Evolutionary conservation across 352 stramenopile genomes (phyloP).

Genomic region (Phytophthora multivora): DNA sequence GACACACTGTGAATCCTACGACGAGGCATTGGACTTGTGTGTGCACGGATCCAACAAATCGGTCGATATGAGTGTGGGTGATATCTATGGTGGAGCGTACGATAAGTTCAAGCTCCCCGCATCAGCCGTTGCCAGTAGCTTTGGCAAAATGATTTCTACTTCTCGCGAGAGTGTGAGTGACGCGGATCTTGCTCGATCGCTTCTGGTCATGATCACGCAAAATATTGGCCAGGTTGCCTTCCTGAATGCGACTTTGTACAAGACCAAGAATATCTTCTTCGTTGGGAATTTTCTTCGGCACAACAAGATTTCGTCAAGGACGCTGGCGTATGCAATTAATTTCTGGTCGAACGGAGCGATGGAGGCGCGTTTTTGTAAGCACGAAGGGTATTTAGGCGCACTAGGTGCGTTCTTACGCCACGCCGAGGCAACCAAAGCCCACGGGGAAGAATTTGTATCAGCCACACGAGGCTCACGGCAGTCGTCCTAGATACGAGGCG

Average conservation of each 20-base stretch:
- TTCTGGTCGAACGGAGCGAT: constrained; percentile 97
- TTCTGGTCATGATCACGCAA: constrained; percentile 99
- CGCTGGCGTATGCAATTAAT: constrained; percentile 96
- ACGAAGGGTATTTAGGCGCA: constrained; percentile 98
- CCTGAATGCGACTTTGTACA: constrained; percentile 97
- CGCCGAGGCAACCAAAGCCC: constrained; percentile 69
- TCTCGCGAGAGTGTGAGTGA: constrained; percentile 84
- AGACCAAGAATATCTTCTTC: constrained; percentile 97
- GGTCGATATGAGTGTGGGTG: constrained; percentile 98
- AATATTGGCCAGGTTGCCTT: constrained; percentile 98
- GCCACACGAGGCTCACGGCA: constrained; percentile 29
- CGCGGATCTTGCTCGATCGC: constrained; percentile 95
- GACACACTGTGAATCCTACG: constrained; percentile 88
- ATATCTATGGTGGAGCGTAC: constrained; percentile 99
- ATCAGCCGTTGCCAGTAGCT: constrained; percentile 96
- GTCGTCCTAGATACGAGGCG: constrained; percentile 11
- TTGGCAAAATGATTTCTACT: constrained; percentile 91
- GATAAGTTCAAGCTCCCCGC: constrained; percentile 93
- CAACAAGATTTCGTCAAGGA: constrained; percentile 95
- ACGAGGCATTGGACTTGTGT: constrained; percentile 83
- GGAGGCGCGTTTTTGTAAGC: constrained; percentile 94
- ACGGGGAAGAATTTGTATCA: constrained; percentile 67
- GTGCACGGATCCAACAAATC: constrained; percentile 81
- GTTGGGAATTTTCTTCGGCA: constrained; percentile 98
- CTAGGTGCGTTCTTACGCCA: constrained; percentile 97